Evolutionary conservation across 805 yeast genomes (phyloP), one percentile per base, ranked within the genome.

Genomic region (Starmerella vaccinii): DNA sequence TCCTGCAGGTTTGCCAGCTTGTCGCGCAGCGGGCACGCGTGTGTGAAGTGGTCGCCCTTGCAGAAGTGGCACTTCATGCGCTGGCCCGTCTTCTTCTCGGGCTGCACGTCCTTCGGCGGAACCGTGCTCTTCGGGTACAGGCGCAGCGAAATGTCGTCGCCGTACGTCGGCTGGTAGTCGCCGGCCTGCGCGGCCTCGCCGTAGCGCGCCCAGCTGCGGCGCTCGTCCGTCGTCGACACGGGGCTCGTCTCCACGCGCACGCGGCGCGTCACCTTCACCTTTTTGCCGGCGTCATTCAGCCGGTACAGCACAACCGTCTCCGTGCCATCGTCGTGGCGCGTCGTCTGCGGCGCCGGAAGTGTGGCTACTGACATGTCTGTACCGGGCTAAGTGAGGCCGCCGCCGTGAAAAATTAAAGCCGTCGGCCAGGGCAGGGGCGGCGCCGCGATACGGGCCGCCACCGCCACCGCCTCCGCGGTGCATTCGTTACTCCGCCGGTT

Each of bases 1-100:
- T 22, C 30, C 24, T 49, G 49, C 24, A 30, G 23, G 34, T 22
- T 59, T 34, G 52, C 55, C 38, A 54, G 21, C 34, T 92, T 84
- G 62, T 83, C 94, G 72, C 84, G 89, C 77, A 79, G 87, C 57
- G 98, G 98, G 84, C 99, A 92, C 72, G 83, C 82, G 67, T 87
- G 72, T 38, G 97, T 84, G 77, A 81, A 85, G 75, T 92, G 99
- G 59, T 80, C 83, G 65, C 95, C 96, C 54, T 84, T 84, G 82
- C 99, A 92, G 49, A 76, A 72, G 77, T 97, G 85, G 78, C 98
- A 92, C 61, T 69, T 71, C 55, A 76, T 66, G 45, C 51, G 47
- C 40, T 52, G 24, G 60, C 71, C 73, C 57, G 71, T 71, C 65
- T 68, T 68, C 64, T 68, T 71, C 72, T 65, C 74, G 65, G 70